These are phyloP conservation scores for Monosporascus sp. DNA, from an alignment of 2,329 filamentous ascomycete species.

Conservation along the genomic window DNA sequence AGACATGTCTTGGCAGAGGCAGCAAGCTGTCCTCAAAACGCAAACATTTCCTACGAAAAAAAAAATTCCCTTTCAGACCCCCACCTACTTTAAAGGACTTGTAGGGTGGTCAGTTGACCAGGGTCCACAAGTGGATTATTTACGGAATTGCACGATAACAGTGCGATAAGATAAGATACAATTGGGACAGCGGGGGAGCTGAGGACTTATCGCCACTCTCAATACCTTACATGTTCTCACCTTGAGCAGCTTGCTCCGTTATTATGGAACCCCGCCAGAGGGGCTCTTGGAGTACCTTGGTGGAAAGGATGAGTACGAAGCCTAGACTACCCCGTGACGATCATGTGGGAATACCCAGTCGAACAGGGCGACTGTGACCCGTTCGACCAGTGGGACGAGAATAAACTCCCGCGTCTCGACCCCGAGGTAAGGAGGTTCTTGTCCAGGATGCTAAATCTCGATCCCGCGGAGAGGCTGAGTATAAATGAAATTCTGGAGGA, in stretches of 20 bases:
- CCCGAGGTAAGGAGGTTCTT: neutral
- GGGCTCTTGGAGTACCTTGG: neutral
- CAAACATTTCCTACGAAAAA: no score
- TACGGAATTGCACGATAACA: no score
- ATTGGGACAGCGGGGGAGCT: no score
- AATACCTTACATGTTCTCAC: no score
- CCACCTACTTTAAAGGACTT: no score
- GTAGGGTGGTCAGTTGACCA: no score
- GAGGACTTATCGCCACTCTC: no score
- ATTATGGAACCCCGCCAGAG: neutral
- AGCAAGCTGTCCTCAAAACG: no score
- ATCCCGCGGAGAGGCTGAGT: neutral
- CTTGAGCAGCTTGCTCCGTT: neutral
- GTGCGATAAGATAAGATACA: no score
- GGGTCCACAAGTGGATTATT: no score
- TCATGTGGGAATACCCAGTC: neutral
- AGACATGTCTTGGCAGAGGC: no score
- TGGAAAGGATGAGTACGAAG: neutral
- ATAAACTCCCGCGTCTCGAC: neutral
- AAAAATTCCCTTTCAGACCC: no score
- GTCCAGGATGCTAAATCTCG: neutral
- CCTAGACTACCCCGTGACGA: neutral
- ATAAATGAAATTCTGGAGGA: neutral
- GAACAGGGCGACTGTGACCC: neutral
- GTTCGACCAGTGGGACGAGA: neutral